Percentiles rank a stretch among this genome's conserved stretches.
Evolutionary conservation across 805 yeast species (phyloP).

Genomic region (Candida coquimbonensis): DNA sequence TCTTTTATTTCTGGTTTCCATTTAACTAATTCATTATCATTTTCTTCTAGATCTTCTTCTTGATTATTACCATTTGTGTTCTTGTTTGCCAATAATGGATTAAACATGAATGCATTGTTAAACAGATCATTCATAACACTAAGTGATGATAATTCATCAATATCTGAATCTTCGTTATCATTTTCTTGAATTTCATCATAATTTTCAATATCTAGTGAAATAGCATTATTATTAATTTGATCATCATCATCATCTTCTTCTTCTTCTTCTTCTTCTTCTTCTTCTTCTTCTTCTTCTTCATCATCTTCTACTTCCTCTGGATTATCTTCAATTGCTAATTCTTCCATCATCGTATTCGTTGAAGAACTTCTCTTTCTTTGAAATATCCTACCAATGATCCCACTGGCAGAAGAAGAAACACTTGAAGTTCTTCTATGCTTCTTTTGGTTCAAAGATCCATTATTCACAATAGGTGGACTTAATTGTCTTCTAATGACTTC

Average conservation of each 20-base stretch:
- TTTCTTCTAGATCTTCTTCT: background rate
- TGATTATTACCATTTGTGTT: too few species aligned
- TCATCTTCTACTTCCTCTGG: background rate
- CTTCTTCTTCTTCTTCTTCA: background rate
- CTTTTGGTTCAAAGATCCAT: background rate
- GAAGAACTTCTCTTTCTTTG: background rate
- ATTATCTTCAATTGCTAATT: background rate
- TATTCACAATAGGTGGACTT: constrained; percentile 13
- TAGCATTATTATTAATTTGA: too few species aligned
- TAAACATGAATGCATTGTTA: too few species aligned
- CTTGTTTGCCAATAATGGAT: too few species aligned
- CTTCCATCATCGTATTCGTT: background rate
- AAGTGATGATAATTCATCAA: background rate
- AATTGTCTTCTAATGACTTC: constrained; percentile 22
- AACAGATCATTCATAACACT: constrained; percentile 3
- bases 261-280: constrained; percentile 16
- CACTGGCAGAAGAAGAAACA: constrained; percentile 12
- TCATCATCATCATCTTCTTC: constrained; percentile 17
- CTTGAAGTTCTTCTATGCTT: constrained; percentile 12
- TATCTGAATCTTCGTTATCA: background rate
- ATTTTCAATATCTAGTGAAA: constrained; percentile 7
- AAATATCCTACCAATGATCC: constrained; percentile 3
- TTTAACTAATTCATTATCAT: constrained; percentile 15
- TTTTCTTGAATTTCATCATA: constrained; percentile 7
- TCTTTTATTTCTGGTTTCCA: constrained; percentile 43